Base-by-base conservation (phyloP, 176 grass and related monocot genomes). In the Ampelocalamus luodianensis region DNA sequence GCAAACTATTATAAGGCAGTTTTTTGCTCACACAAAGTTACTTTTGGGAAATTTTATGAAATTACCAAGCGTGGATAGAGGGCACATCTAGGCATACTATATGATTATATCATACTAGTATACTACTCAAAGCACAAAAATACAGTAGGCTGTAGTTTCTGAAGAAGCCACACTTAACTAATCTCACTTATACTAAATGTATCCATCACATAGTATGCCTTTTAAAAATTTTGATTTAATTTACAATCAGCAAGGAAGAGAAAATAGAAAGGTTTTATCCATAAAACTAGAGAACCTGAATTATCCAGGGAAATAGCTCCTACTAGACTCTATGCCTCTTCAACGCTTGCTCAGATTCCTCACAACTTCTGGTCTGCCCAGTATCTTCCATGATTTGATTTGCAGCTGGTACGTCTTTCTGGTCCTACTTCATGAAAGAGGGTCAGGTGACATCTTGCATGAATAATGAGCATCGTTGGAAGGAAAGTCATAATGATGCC, bases 281-380 rank as follows among this genome's bases (percentile, higher is more conserved):
- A 76, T 9, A 77, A 39, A 59, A 40, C 0, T 6, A 77, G 0
- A 77, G 11, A 24, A 24, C 36, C 10, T 40, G 36, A 61, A 44
- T 5, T 62, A 43, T 44, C 56, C 38, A 27, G 8, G 15, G 75
- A 78, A 46, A 61, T 24, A 40, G 26, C 15, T 39, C 58, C 59
- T 44, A 64, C 58, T 63, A 20, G 58, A 48, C 74, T 62, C 84
- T 79, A 49, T 81, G 82, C 45, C 78, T 89, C 82, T 92, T 92
- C 18, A 67, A 85, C 56, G 76, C 78, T 80, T 79, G 86, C 42
- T 88, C 86, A 45, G 10, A 66, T 34, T 66, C 60, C 13, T 74
- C 23, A 44, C 20, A 38, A 42, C 34, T 66, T 70, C 34, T 80
- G 56, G 29, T 38, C 14, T 26, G 22, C 27, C 68, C 68, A 6